Percentiles rank a stretch among this genome's conserved stretches.
phyloP scores from a whole-genome alignment of 768 basidiomycete genomes.

The Calocybe cyanea region DNA sequence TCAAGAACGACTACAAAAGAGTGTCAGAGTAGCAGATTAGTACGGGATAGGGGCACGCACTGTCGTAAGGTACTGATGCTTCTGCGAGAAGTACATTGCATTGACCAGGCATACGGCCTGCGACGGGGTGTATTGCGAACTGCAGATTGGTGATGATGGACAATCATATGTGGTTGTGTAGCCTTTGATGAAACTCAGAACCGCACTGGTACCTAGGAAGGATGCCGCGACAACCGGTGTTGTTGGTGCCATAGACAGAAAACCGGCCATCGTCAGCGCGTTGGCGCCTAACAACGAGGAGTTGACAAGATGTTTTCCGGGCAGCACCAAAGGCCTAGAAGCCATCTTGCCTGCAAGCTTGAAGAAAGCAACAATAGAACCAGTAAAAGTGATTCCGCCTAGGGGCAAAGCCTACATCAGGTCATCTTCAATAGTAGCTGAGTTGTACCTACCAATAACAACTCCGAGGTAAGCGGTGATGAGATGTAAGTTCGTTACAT shows the following conservation, averaged over 20 bases:
- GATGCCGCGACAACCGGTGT: slow-evolving; percentile 75
- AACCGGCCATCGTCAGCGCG: slow-evolving; percentile 69
- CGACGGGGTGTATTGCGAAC: slow-evolving; percentile 88
- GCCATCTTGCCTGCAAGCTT: slow-evolving; percentile 83
- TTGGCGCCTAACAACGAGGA: slow-evolving; percentile 69
- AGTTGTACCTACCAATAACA: slow-evolving; percentile 56
- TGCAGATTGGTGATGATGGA: slow-evolving; percentile 11
- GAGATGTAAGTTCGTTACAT: slow-evolving; percentile 70
- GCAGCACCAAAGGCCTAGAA: slow-evolving; percentile 66
- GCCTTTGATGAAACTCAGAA: slow-evolving; percentile 81
- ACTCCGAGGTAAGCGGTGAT: slow-evolving; percentile 85
- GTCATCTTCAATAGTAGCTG: too few relatives aligned
- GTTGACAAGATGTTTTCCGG: slow-evolving; percentile 78
- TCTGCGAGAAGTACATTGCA: slow-evolving; percentile 91
- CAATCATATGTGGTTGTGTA: slow-evolving; percentile 60
- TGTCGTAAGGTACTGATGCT: slow-evolving; percentile 87
- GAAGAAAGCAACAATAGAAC: slow-evolving; percentile 85
- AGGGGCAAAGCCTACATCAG: not conserved
- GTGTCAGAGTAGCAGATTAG: not conserved
- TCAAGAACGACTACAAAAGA: slow-evolving; percentile 75
- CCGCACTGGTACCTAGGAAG: slow-evolving; percentile 68
- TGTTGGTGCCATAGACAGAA: slow-evolving; percentile 64
- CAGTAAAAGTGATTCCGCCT: slow-evolving; percentile 86
- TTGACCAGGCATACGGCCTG: slow-evolving; percentile 91
- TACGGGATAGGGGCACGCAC: slow-evolving; percentile 33